A percentile compares a stretch with the other conserved stretches of the same genome.
Conservation (phyloP, 2,329 filamentous ascomycete genomes). For the Aplosporella prunicola region DNA sequence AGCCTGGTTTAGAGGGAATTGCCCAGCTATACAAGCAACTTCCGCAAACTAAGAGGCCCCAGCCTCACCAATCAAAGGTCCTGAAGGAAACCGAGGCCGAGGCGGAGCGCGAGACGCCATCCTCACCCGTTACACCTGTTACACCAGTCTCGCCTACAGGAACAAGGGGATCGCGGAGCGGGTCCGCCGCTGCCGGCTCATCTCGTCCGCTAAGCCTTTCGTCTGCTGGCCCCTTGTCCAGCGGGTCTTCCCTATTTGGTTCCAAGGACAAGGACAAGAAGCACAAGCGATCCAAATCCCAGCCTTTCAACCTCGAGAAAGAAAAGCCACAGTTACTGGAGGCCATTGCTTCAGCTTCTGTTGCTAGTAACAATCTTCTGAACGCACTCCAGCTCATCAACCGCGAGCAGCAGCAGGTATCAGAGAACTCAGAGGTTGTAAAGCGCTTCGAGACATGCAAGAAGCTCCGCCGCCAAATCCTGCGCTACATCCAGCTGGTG, state of each 20-base stretch:
- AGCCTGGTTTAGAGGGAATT: slow-evolving; percentile 69
- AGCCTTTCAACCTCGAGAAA: slow-evolving; percentile 71
- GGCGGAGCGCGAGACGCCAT: slow-evolving; percentile 52
- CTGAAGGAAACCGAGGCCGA: slow-evolving; percentile 70
- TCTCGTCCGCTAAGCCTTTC: slow-evolving; percentile 1
- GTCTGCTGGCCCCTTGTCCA: neutral
- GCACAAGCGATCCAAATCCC: slow-evolving; percentile 45
- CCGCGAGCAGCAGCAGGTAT: slow-evolving; percentile 77
- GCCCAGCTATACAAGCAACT: slow-evolving; percentile 67
- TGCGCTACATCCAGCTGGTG: slow-evolving; percentile 87
- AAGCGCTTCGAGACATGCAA: slow-evolving; percentile 81
- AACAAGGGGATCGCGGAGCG: slow-evolving; percentile 9
- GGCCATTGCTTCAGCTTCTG: slow-evolving; percentile 79
- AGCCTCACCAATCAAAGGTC: slow-evolving; percentile 68
- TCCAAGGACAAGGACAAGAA: slow-evolving; percentile 43
- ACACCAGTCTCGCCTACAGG: too few relatives aligned
- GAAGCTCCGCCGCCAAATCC: slow-evolving; percentile 67
- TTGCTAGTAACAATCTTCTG: slow-evolving; percentile 81
- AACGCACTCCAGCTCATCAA: slow-evolving; percentile 88
- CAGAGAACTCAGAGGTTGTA: slow-evolving; percentile 67
- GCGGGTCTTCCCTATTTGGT: slow-evolving; percentile 21
- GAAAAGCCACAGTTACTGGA: slow-evolving; percentile 83
- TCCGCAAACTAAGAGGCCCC: slow-evolving; percentile 51
- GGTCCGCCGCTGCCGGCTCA: slow-evolving; percentile 1
- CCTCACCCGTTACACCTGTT: slow-evolving; percentile 1